Conservation (phyloP, 768 basidiomycete species). For the Hypholoma fasciculare region DNA sequence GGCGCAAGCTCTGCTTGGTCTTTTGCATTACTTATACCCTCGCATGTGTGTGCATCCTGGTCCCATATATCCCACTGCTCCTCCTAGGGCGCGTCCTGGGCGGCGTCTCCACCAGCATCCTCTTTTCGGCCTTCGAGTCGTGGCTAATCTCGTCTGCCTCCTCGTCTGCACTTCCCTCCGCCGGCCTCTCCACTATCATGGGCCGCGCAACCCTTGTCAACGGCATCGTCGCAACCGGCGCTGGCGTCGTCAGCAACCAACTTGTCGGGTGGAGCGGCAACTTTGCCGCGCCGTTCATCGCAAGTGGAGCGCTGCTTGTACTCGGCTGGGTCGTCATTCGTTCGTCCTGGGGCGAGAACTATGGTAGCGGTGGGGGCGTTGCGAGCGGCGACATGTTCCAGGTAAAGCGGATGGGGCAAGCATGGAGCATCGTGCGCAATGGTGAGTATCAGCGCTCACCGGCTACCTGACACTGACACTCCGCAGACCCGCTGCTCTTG, state of each 20-base stretch:
- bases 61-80: constrained; percentile 59
- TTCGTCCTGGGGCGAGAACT: constrained; percentile 68
- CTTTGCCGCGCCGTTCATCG: constrained; percentile 66
- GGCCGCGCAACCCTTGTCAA: constrained; percentile 75
- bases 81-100: constrained; percentile 65
- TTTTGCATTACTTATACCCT: constrained; percentile 70
- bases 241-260: constrained; percentile 68
- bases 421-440: constrained; percentile 54
- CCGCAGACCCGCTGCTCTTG: constrained; percentile 58
- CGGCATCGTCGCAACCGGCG: constrained; percentile 67
- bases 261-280: constrained; percentile 52
- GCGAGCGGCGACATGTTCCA: constrained; percentile 46
- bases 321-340: constrained; percentile 59
- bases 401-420: constrained; percentile 50
- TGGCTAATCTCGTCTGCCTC: constrained; percentile 72
- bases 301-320: constrained; percentile 56
- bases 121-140: constrained; percentile 76
- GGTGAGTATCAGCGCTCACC: constrained; percentile 31
- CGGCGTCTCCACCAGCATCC: constrained; percentile 73
- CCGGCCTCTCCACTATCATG: constrained; percentile 67
- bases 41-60: constrained; percentile 58
- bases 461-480: background rate
- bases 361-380: constrained; percentile 45
- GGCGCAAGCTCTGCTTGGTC: constrained; percentile 63
- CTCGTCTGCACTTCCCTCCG: constrained; percentile 46